Conservation (phyloP, 2,329 filamentous ascomycete species). For the Massarina eburnea region DNA sequence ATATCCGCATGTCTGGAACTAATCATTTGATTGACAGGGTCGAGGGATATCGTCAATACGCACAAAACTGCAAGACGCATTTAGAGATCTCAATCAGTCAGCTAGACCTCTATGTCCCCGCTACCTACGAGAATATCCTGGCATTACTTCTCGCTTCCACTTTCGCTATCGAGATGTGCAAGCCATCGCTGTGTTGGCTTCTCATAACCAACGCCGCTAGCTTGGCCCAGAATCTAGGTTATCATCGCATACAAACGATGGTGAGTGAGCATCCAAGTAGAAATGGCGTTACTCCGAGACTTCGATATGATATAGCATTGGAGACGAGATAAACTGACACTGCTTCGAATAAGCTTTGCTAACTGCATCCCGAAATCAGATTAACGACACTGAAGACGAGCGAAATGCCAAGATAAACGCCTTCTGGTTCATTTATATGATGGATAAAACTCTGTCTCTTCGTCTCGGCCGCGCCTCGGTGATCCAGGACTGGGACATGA, state of each 20-base stretch:
- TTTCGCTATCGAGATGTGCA: constrained; percentile 38
- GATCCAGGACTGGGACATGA: constrained; percentile 45
- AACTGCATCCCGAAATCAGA: too few species aligned
- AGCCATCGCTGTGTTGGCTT: constrained; percentile 38
- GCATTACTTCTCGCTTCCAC: constrained; percentile 35
- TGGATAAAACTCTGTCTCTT: constrained; percentile 43
- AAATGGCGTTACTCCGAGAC: too few species aligned
- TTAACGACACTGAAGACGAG: constrained; percentile 32
- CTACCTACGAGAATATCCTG: constrained; percentile 41
- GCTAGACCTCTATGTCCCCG: constrained; percentile 35
- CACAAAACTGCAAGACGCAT: constrained; percentile 45
- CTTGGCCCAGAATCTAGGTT: constrained; percentile 38
- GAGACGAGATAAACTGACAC: too few species aligned
- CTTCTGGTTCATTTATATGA: constrained; percentile 44
- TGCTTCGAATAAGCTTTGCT: too few species aligned
- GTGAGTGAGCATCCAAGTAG: too few species aligned
- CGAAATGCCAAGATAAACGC: constrained; percentile 31
- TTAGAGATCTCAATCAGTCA: constrained; percentile 44
- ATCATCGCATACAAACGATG: constrained; percentile 39
- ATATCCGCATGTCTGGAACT: too few species aligned
- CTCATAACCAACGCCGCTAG: constrained; percentile 35
- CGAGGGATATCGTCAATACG: constrained; percentile 24
- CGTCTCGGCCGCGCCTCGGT: constrained; percentile 39
- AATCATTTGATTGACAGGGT: too few species aligned
- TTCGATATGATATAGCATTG: too few species aligned